Base-by-base conservation (phyloP, 305 asterid genomes). In the Fraxinus dipetala region DNA sequence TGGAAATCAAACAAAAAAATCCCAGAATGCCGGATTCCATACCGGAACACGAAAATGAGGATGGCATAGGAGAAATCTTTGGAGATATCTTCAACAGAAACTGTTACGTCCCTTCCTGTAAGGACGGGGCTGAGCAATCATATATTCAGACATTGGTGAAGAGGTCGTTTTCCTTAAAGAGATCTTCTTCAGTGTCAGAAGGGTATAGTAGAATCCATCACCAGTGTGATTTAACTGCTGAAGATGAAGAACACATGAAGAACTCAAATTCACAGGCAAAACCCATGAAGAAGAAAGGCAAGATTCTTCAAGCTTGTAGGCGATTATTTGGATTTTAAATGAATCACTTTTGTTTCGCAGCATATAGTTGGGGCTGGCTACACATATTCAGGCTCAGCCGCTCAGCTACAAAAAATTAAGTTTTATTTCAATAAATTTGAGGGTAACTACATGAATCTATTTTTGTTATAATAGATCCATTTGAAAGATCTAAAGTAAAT, bases 21-120 rank as follows among this genome's bases (percentile, higher is more conserved):
- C 75, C 20, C 75, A 14, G 22, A 69, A 69, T 69, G 40, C 22
- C 75, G 22, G 38, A 69, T 6, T 34, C 86, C 43, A 2, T 10
- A 43, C 77, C 59, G 28, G 83, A 75, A 38, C 67, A 61, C 22
- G 59, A 84, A 22, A 31, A 32, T n/a, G 79, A 76, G 61, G 74
- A 83, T 74, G 88, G 77, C 38, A 34, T 10, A 80, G 91, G 89
- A 74, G 91, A 88, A 77, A 83, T 88, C 9, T 88, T 86, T 79
- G 91, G 91, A 56, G 91, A 80, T 5, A 83, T 88, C 40, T 74
- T 86, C 73, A 83, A 79, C 28, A 80, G 86, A 69, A 82, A 87
- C 1, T 56, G 85, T 51, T 79, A 83, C 2, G 45, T 82, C 22
- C 79, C 88, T 51, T 36, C 79, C 3, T 20, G 3, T 6, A 56